A percentile compares a stretch with the other conserved stretches of the same genome.
Evolutionary conservation across 805 yeast species (phyloP).

Genomic region (Wickerhamiella slavikovae): DNA sequence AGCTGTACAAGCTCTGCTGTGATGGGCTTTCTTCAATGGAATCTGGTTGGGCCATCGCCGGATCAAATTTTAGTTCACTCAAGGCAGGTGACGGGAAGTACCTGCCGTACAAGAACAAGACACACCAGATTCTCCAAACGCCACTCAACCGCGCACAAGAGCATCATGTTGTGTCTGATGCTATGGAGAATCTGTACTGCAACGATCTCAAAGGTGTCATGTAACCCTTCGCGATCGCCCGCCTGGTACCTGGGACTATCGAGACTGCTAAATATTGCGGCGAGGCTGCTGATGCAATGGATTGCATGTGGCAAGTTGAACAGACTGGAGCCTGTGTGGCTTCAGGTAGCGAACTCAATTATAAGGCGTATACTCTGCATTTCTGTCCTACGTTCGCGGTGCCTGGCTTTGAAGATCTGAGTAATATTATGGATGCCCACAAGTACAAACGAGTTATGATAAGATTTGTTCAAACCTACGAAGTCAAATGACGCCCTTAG

Average conservation of each 20-base stretch:
- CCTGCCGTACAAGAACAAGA: slow-evolving; percentile 43
- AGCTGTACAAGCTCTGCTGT: slow-evolving; percentile 69
- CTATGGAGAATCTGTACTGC: slow-evolving; percentile 68
- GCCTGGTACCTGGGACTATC: slow-evolving; percentile 42
- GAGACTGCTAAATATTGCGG: slow-evolving; percentile 35
- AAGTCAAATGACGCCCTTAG: too few relatives aligned
- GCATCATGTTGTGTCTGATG: slow-evolving; percentile 48
- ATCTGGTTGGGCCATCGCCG: slow-evolving; percentile 82
- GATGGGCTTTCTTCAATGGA: slow-evolving; percentile 89
- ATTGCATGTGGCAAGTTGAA: slow-evolving; percentile 68
- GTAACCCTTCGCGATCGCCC: slow-evolving; percentile 77
- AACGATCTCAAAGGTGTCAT: slow-evolving; percentile 92
- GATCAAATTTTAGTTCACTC: slow-evolving; percentile 89
- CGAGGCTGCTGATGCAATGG: slow-evolving; percentile 59
- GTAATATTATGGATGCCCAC: too few relatives aligned
- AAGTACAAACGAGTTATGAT: too few relatives aligned
- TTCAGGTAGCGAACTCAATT: slow-evolving; percentile 96
- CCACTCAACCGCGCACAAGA: slow-evolving; percentile 40
- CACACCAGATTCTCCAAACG: slow-evolving; percentile 36
- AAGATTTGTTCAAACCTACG: too few relatives aligned
- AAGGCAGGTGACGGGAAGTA: slow-evolving; percentile 53
- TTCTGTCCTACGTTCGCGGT: slow-evolving; percentile 93
- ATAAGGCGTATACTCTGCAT: slow-evolving; percentile 72
- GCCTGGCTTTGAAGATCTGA: slow-evolving; percentile 75
- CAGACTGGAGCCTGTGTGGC: slow-evolving; percentile 90